Percentiles rank a stretch among this genome's conserved stretches.
Conservation (phyloP, 2,329 filamentous ascomycete species). For the Penicillium sp. region DNA sequence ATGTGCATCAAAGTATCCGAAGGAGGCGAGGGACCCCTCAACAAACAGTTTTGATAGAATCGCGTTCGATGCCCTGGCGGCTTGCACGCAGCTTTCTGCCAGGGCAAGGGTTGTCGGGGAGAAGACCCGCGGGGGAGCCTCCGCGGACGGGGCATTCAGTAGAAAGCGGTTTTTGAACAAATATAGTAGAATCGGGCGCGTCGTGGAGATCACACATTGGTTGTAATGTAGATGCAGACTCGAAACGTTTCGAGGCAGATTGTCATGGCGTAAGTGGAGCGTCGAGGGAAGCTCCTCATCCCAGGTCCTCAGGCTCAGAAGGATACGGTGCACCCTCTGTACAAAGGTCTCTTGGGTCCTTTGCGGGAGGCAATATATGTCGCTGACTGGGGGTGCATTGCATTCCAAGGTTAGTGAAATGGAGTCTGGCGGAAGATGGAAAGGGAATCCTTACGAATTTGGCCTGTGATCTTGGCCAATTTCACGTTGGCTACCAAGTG, state of each 20-base stretch:
- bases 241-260: constrained; percentile 19
- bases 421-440: not conserved
- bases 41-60: constrained; percentile 23
- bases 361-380: constrained; percentile 17
- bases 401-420: no score
- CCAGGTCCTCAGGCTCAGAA: constrained; percentile 20
- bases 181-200: constrained; percentile 29
- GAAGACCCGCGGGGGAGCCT: constrained; percentile 11
- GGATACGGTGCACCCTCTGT: constrained; percentile 14
- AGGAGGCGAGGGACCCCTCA: constrained; percentile 23
- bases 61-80: constrained; percentile 20
- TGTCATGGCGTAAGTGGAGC: constrained; percentile 18
- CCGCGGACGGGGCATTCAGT: constrained; percentile 1
- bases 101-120: constrained; percentile 19
- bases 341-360: constrained; percentile 23
- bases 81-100: constrained; percentile 23
- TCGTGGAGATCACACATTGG: constrained; percentile 30
- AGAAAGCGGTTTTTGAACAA: constrained; percentile 25
- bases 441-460: constrained; percentile 13
- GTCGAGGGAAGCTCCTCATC: constrained; percentile 18
- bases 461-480: constrained; percentile 23
- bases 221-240: constrained; percentile 28
- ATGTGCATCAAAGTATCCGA: constrained; percentile 26
- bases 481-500: constrained; percentile 24
- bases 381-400: constrained; percentile 10